Percentiles rank a stretch among this genome's conserved stretches.
Evolutionary conservation across 129 eudicot genomes (phyloP).

Genomic region (Mikania micrantha): DNA sequence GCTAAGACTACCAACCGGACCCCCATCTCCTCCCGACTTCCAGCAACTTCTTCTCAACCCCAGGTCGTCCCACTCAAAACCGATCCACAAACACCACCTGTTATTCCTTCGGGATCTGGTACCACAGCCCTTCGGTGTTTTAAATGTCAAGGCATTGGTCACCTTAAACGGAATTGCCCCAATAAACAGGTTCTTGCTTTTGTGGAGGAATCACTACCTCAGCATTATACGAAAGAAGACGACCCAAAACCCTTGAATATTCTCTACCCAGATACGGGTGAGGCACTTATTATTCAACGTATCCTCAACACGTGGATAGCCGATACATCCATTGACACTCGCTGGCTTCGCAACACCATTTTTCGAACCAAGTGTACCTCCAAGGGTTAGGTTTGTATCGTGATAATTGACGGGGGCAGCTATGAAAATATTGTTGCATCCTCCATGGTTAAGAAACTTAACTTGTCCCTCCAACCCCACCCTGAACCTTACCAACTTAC

Average conservation of each 20-base stretch:
- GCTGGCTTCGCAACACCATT: neutral
- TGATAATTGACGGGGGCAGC: neutral
- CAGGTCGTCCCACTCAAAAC: neutral
- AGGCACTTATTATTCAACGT: too few species aligned
- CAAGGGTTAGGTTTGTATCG: neutral
- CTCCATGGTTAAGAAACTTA: neutral
- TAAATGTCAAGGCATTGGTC: neutral
- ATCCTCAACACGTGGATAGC: too few species aligned
- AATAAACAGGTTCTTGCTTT: neutral
- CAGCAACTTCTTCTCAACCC: too few species aligned
- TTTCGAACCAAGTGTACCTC: neutral
- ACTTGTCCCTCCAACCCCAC: neutral
- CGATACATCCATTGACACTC: neutral
- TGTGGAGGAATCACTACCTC: neutral
- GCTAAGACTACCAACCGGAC: neutral
- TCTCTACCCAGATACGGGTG: neutral
- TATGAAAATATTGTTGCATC: neutral
- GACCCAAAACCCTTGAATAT: too few species aligned
- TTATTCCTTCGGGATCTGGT: neutral
- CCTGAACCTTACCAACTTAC: neutral
- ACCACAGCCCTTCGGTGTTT: neutral
- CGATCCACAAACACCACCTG: neutral
- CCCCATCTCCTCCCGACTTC: neutral
- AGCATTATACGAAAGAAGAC: too few species aligned
- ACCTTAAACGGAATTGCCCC: neutral